phyloP scores from a whole-genome alignment of 192 early-diverging fungal species.

The Thamnidium elegans region DNA sequence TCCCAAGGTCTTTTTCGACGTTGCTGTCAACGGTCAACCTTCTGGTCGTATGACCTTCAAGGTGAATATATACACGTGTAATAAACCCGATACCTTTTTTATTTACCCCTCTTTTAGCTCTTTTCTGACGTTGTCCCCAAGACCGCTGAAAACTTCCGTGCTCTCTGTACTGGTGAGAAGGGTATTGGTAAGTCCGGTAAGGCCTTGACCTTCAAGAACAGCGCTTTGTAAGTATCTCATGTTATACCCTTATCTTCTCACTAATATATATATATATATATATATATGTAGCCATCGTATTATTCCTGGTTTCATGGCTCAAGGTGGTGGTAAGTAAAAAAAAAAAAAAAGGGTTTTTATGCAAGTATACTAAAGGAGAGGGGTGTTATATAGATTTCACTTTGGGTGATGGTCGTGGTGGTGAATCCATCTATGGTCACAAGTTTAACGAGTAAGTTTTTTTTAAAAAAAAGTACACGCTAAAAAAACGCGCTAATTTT shows the following conservation, averaged over 20 bases:
- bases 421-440: conserved; percentile 78
- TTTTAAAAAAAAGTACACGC: neutral
- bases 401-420: conserved; percentile 68
- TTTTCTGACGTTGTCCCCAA: conserved; percentile 82
- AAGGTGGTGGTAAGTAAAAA: conserved; percentile 37
- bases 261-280: no score
- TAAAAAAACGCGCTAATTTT: conserved; percentile 43
- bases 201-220: conserved; percentile 57
- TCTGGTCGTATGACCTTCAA: conserved; percentile 58
- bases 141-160: conserved; percentile 94
- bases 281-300: conserved; percentile 46
- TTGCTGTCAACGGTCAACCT: conserved; percentile 60
- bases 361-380: no score
- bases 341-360: neutral
- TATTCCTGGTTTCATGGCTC: conserved; percentile 60
- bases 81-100: neutral
- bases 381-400: conserved; percentile 42
- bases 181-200: conserved; percentile 57
- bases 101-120: conserved; percentile 35
- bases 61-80: conserved; percentile 11
- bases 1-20: conserved; percentile 68
- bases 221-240: conserved; percentile 50
- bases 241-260: no score
- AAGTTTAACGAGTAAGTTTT: conserved; percentile 78
- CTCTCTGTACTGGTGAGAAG: conserved; percentile 63